Evolutionary conservation across 345 rosid genomes (phyloP).

Genomic region (Kernera saxatilis): DNA sequence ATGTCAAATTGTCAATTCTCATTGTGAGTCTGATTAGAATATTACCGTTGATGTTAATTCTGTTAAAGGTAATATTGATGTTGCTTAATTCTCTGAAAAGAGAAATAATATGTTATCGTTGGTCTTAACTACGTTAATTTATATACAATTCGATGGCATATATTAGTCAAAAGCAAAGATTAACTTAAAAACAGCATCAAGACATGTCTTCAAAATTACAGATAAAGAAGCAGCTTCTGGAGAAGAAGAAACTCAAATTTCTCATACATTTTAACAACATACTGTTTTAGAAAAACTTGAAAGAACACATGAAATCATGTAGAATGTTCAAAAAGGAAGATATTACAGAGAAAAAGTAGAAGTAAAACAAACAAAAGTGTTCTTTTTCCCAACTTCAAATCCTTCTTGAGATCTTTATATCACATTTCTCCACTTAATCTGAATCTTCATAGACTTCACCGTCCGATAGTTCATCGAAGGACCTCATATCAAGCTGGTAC

Average conservation of each 20-base stretch:
- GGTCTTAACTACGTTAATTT: background rate
- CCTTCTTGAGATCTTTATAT: background rate
- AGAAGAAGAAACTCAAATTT: background rate
- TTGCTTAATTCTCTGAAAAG: background rate
- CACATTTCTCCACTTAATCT: slow-evolving; percentile 38
- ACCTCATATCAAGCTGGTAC: slow-evolving; percentile 81
- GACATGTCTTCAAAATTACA: background rate
- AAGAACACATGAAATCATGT: background rate
- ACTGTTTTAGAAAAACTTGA: background rate
- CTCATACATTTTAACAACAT: background rate
- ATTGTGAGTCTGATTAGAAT: background rate
- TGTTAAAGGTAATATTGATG: background rate
- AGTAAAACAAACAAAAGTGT: background rate
- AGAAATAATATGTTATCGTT: background rate
- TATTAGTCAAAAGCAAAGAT: background rate
- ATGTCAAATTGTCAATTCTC: slow-evolving; percentile 13
- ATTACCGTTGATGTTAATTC: slow-evolving; percentile 11
- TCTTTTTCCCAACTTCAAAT: slow-evolving; percentile 4
- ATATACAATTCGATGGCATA: background rate
- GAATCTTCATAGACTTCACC: slow-evolving; percentile 65
- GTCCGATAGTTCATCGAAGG: slow-evolving; percentile 72
- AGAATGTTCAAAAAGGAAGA: background rate
- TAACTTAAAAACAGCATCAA: background rate
- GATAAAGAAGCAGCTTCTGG: background rate
- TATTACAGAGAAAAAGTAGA: background rate